Conservation (phyloP, 2,329 filamentous ascomycete species). For the Endoconidiophora polonica region DNA sequence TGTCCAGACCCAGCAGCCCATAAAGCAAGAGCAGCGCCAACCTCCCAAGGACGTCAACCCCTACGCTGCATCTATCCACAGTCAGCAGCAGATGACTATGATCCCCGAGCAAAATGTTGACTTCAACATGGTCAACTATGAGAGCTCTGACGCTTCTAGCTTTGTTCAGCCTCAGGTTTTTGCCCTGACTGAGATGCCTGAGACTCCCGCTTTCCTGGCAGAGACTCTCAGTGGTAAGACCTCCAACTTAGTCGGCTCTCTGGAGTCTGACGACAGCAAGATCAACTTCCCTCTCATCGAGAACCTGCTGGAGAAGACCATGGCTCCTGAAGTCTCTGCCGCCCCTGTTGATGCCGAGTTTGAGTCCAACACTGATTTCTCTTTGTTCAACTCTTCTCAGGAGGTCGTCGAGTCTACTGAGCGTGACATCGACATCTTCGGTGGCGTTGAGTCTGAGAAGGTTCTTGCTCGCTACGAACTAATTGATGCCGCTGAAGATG, state of each 20-base stretch:
- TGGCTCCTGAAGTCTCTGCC: conserved; percentile 19
- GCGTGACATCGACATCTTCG: conserved; percentile 32
- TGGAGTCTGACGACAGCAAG: conserved; percentile 34
- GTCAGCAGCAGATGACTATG: conserved; percentile 57
- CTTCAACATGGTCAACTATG: conserved; percentile 52
- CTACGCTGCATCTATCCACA: conserved; percentile 36
- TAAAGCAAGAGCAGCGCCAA: conserved; percentile 29
- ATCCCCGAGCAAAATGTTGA: conserved; percentile 66
- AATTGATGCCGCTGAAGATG: conserved; percentile 39
- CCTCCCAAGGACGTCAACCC: conserved; percentile 51
- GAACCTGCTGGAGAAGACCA: conserved; percentile 24
- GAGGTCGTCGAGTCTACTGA: conserved; percentile 21
- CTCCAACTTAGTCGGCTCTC: conserved; percentile 33
- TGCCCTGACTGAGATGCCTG: conserved; percentile 53
- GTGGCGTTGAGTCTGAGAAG: conserved; percentile 47
- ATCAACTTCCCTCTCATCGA: conserved; percentile 38
- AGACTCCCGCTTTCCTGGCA: conserved; percentile 44
- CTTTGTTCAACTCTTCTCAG: conserved; percentile 36
- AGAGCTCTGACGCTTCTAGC: conserved; percentile 24
- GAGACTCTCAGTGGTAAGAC: conserved; percentile 56
- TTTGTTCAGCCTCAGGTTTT: conserved; percentile 56
- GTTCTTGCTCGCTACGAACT: conserved; percentile 44
- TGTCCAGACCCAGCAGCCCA: conserved; percentile 21
- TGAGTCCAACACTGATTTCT: conserved; percentile 45
- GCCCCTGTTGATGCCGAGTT: conserved; percentile 34